These are phyloP conservation scores for Talaromyces proteolyticus DNA, from an alignment of 495 filamentous ascomycete species.

Conservation along the genomic window DNA sequence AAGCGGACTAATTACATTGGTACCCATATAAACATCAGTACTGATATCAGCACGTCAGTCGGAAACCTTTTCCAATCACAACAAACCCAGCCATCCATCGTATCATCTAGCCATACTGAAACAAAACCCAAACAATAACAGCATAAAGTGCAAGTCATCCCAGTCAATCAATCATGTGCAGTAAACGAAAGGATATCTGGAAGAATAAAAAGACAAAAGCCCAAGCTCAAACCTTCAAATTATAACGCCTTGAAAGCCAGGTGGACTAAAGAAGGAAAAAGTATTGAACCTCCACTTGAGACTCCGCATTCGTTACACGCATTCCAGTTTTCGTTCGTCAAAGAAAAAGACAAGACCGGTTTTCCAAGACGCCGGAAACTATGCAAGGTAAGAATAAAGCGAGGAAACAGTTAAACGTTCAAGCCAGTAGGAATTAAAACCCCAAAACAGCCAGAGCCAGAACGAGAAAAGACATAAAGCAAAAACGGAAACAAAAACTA, in stretches of 20 bases:
- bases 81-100: conserved; percentile 14
- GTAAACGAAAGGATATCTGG: conserved; percentile 8
- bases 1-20: conserved; percentile 12
- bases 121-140: conserved; percentile 6
- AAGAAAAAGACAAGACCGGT: conserved; percentile 3
- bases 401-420: not conserved
- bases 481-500: not conserved
- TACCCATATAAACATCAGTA: conserved; percentile 2
- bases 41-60: too few species aligned
- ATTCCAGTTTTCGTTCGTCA: not conserved
- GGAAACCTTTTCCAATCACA: conserved; percentile 1
- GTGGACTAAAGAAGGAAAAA: not conserved
- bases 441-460: conserved; percentile 7
- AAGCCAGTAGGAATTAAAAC: not conserved
- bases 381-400: conserved; percentile 6
- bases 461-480: conserved; percentile 12
- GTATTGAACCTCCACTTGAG: not conserved
- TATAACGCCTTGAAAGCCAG: conserved; percentile 3
- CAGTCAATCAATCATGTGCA: not conserved
- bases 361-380: conserved; percentile 1
- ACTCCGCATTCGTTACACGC: conserved; percentile 7
- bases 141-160: not conserved
- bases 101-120: conserved; percentile 18
- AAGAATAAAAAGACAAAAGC: not conserved
- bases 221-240: not conserved